Conservation (phyloP, 108 stramenopile genomes). For the Skeletonema grethae region DNA sequence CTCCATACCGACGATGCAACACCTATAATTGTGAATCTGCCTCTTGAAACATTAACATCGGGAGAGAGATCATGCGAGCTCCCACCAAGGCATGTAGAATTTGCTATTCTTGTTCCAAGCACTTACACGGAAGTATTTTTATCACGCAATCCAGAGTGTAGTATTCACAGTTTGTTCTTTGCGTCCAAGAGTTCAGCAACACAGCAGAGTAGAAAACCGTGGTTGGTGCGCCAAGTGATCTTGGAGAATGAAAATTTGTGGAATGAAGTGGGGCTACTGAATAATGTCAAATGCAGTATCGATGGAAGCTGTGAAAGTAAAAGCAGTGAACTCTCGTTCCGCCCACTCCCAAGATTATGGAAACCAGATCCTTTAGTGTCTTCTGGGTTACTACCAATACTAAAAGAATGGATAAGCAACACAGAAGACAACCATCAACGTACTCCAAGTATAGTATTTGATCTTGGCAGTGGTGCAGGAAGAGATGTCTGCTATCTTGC, state of each 20-base stretch:
- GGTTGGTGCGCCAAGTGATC: constrained; percentile 55
- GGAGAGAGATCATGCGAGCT: constrained; percentile 62
- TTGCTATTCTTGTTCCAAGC: constrained; percentile 50
- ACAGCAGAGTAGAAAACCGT: constrained; percentile 56
- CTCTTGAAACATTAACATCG: constrained; percentile 23
- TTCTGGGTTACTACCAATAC: constrained; percentile 51
- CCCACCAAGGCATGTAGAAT: constrained; percentile 58
- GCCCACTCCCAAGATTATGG: constrained; percentile 68
- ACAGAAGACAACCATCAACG: not conserved
- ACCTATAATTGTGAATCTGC: constrained; percentile 34
- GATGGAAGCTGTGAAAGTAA: constrained; percentile 5
- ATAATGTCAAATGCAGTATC: not conserved
- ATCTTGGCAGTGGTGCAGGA: constrained; percentile 81
- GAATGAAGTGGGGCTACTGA: constrained; percentile 20
- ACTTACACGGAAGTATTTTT: constrained; percentile 9
- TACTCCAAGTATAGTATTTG: constrained; percentile 50
- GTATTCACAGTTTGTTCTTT: constrained; percentile 47
- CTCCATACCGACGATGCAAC: constrained; percentile 6
- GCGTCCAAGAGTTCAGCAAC: constrained; percentile 40
- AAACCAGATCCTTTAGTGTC: constrained; percentile 78
- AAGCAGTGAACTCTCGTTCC: constrained; percentile 5
- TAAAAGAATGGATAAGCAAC: constrained; percentile 34
- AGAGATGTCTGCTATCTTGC: constrained; percentile 82
- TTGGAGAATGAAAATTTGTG: constrained; percentile 41
- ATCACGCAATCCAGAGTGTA: not conserved